Conservation (phyloP, 78 protist species). For the Dictyostelium purpureum region DNA sequence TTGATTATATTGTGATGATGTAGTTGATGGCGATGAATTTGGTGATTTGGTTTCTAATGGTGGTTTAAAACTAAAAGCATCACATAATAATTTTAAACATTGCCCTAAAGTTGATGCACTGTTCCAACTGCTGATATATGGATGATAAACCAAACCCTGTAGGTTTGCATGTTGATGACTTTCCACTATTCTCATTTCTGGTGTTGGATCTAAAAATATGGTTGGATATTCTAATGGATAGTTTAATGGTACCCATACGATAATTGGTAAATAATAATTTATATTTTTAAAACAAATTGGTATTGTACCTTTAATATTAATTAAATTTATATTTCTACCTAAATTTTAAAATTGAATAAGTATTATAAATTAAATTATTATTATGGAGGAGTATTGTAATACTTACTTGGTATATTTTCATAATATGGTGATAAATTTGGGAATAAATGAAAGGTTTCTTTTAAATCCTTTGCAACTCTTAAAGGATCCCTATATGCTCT, state of each 20-base stretch:
- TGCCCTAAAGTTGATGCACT: conserved; percentile 8
- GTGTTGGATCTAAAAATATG: conserved; percentile 57
- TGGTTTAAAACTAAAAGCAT: conserved; percentile 45
- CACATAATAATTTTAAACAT: conserved; percentile 30
- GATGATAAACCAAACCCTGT: conserved; percentile 34
- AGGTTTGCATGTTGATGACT: conserved; percentile 48
- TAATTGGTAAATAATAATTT: conserved; percentile 45
- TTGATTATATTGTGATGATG: background rate
- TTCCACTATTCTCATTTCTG: conserved; percentile 56
- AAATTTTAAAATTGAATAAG: background rate
- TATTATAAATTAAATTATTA: background rate
- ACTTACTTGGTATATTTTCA: conserved; percentile 1
- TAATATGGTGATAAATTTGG: conserved; percentile 46
- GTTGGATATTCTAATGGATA: conserved; percentile 54
- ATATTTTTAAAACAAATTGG: conserved; percentile 46
- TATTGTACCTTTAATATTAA: conserved; percentile 53
- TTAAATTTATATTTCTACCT: conserved; percentile 33
- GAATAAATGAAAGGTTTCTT: conserved; percentile 45
- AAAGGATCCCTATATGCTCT: conserved; percentile 45
- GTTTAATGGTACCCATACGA: conserved; percentile 32
- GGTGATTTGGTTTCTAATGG: background rate
- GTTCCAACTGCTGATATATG: conserved; percentile 34
- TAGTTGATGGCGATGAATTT: background rate
- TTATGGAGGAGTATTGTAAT: background rate
- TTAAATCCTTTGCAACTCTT: conserved; percentile 18